Base-by-base conservation (phyloP, 2,329 filamentous ascomycete species). In the Elsinoe australis region DNA sequence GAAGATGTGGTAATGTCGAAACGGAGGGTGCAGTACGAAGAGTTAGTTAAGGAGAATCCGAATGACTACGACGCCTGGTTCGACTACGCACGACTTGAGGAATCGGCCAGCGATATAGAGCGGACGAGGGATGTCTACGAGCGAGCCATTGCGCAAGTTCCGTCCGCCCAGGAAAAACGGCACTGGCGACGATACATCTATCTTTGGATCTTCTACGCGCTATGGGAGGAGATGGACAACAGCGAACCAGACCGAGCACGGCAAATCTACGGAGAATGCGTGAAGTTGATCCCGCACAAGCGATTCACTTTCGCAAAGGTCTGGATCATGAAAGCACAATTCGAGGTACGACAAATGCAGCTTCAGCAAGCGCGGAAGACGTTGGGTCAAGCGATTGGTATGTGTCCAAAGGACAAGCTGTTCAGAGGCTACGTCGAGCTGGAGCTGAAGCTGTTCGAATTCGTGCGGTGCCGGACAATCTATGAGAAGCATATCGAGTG, bases 51-150 rank as follows among this genome's bases (percentile, higher is more conserved):
- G 60, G 85, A 94, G 61, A 96, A 95, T 59, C 80, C 89, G 1
- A 92, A 94, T 61, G 95, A 95, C 66, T 98, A 98, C 71, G 92
- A 98, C 61, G 78, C 82, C 9, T 98, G 92, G 92, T 90, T 98
- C 57, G 92, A 96, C 66, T 95, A 90, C 64, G 88, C 89, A 19
- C 78, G 86, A 5, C 71, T 98, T 5, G 92, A 98, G 64, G 92
- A 98, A 67, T 79, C 80, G 0, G 82, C 86, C 1, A 85, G 86
- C 6, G 85, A 95, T 61, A 69, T 78, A 0, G 88, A 94, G 54
- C 80, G 86, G 33, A 83, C 95, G 1, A 80, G 92, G 26, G 92
- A 98, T 56, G 81, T 94, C 10, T 98, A 96, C 67, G 92, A 98
- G 67, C 79, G 88, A 58, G 92, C 92, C 1, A 94, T 98, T 57